Base-by-base conservation (phyloP, 768 basidiomycete species). In the Chalciporus chontae region DNA sequence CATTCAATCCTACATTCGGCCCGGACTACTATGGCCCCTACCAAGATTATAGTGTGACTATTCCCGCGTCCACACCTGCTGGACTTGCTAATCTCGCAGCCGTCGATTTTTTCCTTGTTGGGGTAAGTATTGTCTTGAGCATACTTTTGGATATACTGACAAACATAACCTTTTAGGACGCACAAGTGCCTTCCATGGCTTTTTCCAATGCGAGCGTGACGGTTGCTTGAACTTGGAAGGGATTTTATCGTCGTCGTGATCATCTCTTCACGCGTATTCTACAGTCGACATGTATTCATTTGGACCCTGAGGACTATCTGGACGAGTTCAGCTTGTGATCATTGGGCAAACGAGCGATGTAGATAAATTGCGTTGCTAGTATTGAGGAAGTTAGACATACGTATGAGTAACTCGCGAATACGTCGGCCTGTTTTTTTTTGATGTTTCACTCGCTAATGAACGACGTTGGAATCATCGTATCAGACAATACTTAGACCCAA, bases 41-140 rank as follows among this genome's bases (percentile, higher is more conserved):
- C 58, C 67, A 77, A 50, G 70, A 73, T 46, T 74, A 72, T 51
- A 65, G 69, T 29, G 62, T 76, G n/a, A 57, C 53, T n/a, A 60
- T 76, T 21, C 74, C 75, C 3, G 18, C 61, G 10, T 41, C 18
- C 2, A 47, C 62, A 9, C n/a, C 49, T 2, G 60, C 62, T 34
- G 72, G 71, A 4, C 36, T 46, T 21, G 69, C 66, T 8, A 67
- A 68, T 50, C 55, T 74, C 8, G 62, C 60, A 17, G 66, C 68
- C 5, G 62, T 59, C 15, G 67, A 70, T 53, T 61, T 68, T n/a
- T 39, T 57, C 10, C 56, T 74, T 19, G 50, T 71, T 24, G 73
- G 71, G 32, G 71, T 74, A 52, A 57, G 71, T 61, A 31, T 31
- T 50, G 11, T 19, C 27, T 26, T 26, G 26, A 8, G 23, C 3